These are phyloP conservation scores for Trichoderma polysporum DNA, from an alignment of 2,329 filamentous ascomycete genomes.

Conservation along the genomic window DNA sequence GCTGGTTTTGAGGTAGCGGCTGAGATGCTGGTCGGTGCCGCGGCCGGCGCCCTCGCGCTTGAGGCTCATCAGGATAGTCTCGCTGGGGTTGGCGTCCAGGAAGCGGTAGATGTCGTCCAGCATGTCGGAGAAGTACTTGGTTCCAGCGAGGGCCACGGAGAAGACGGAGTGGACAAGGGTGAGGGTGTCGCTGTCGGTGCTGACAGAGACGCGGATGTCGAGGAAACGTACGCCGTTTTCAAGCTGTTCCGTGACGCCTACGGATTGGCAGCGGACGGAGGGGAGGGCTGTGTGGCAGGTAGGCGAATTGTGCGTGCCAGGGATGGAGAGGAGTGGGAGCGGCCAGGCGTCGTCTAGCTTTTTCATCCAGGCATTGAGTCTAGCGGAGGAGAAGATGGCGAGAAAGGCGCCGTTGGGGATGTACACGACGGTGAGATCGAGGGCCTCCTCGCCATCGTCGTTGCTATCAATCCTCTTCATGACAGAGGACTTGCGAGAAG, in stretches of 20 bases:
- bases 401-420: conserved; percentile 55
- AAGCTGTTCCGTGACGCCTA: conserved; percentile 73
- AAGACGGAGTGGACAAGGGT: conserved; percentile 88
- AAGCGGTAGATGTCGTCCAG: conserved; percentile 72
- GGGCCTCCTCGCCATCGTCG: conserved; percentile 43
- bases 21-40: conserved; percentile 76
- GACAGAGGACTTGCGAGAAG: conserved; percentile 57
- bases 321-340: conserved; percentile 80
- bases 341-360: conserved; percentile 69
- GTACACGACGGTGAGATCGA: conserved; percentile 67
- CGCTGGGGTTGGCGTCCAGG: conserved; percentile 72
- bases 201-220: conserved; percentile 73
- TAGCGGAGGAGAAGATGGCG: conserved; percentile 68
- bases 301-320: conserved; percentile 93
- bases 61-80: conserved; percentile 81
- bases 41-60: conserved; percentile 89
- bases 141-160: conserved; percentile 79
- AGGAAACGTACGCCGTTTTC: conserved; percentile 91
- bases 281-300: conserved; percentile 82
- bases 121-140: conserved; percentile 74
- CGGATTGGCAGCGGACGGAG: conserved; percentile 89
- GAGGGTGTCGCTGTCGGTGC: conserved; percentile 61
- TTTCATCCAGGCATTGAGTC: conserved; percentile 77
- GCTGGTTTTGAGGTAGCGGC: conserved; percentile 67
- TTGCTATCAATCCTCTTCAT: conserved; percentile 51